phyloP scores from a whole-genome alignment of 495 filamentous ascomycete species.

The Neurospora discreta region DNA sequence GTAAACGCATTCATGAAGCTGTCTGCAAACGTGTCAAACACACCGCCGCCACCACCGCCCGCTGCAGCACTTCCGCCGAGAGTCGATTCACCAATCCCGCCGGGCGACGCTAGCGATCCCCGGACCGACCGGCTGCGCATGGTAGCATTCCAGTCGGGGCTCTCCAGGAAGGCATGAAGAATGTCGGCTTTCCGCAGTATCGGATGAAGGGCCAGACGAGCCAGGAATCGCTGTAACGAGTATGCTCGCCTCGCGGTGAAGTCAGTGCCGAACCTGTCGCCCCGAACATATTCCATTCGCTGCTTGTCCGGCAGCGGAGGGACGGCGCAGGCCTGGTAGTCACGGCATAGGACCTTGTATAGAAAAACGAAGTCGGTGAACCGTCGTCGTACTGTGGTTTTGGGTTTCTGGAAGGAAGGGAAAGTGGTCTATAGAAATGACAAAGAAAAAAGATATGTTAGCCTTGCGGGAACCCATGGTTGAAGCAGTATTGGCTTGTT shows the following conservation, averaged over 20 bases:
- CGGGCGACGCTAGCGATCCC: conserved; percentile 35
- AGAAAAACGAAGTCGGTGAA: conserved; percentile 98
- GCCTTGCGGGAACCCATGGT: neutral
- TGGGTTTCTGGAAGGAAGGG: conserved; percentile 72
- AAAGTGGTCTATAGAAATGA: conserved; percentile 67
- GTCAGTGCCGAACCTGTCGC: conserved; percentile 86
- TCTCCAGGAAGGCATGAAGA: conserved; percentile 83
- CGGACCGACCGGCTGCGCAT: conserved; percentile 69
- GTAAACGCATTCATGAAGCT: conserved; percentile 96
- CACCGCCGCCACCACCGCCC: conserved; percentile 37
- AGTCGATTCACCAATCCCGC: conserved; percentile 1
- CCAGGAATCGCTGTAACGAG: conserved; percentile 85
- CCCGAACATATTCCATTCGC: conserved; percentile 95
- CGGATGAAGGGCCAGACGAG: conserved; percentile 78
- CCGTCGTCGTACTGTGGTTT: conserved; percentile 68
- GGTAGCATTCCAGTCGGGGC: conserved; percentile 86
- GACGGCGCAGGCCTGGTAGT: conserved; percentile 85
- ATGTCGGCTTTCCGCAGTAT: conserved; percentile 73
- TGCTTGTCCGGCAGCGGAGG: conserved; percentile 96
- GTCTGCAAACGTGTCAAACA: conserved; percentile 90
- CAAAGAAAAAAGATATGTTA: conserved; percentile 1
- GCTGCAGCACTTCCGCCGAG: conserved; percentile 8
- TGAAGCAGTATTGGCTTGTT: neutral
- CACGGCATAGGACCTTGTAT: conserved; percentile 74
- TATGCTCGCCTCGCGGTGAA: conserved; percentile 85